phyloP scores from a whole-genome alignment of 176 grass and related monocot genomes.

The Leersia perrieri region DNA sequence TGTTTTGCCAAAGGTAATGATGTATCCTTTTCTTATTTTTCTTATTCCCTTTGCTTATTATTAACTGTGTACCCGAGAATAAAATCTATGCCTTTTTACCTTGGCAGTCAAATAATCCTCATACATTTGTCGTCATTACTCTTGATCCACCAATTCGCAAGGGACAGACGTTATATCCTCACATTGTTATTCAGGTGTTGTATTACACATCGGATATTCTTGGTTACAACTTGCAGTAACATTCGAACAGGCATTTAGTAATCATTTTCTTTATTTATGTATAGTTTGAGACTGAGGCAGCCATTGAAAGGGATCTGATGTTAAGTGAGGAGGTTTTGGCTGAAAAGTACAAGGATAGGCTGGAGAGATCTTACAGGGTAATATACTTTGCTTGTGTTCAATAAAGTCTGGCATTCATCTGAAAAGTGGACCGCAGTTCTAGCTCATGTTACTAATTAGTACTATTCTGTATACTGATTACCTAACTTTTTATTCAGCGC shows the following conservation, averaged over 20 bases:
- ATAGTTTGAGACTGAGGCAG: conserved; percentile 79
- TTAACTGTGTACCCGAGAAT: neutral
- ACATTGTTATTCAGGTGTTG: conserved; percentile 97
- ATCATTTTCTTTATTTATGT: conserved; percentile 21
- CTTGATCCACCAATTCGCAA: conserved; percentile 97
- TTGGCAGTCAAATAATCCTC: conserved; percentile 85
- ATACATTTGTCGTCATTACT: conserved; percentile 90
- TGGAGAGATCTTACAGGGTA: conserved; percentile 76
- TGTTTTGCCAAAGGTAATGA: conserved; percentile 95
- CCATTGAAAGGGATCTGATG: conserved; percentile 57
- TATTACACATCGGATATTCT: conserved; percentile 31
- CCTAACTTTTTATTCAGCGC: neutral
- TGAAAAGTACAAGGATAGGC: conserved; percentile 79
- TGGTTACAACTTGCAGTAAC: neutral
- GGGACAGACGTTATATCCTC: conserved; percentile 92
- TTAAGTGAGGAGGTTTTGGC: conserved; percentile 71
- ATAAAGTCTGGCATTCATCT: neutral
- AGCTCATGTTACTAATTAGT: too few species aligned
- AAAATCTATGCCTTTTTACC: conserved; percentile 27
- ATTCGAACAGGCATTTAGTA: conserved; percentile 16
- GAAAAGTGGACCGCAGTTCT: neutral
- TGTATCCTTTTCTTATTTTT: conserved; percentile 26
- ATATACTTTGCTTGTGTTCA: conserved; percentile 21
- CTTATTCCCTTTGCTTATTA: neutral
- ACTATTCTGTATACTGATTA: too few species aligned